Evolutionary conservation across 2,329 filamentous ascomycete genomes (phyloP).

Genomic region (Trichoderma endophyticum): DNA sequence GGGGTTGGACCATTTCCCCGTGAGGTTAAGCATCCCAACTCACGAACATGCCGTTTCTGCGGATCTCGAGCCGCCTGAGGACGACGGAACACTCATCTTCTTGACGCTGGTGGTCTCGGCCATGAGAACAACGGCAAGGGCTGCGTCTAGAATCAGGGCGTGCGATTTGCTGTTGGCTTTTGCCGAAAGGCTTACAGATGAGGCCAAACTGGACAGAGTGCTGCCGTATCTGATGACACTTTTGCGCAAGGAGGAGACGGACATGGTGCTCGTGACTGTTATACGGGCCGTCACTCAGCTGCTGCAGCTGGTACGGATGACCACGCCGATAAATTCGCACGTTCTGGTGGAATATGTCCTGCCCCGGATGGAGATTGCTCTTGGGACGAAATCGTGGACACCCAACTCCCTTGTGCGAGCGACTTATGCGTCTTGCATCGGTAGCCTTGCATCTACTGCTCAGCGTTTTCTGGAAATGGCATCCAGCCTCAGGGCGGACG

Average conservation of each 20-base stretch:
- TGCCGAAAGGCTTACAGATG: slow-evolving; percentile 85
- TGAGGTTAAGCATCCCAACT: slow-evolving; percentile 83
- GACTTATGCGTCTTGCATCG: slow-evolving; percentile 89
- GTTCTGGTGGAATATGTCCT: slow-evolving; percentile 67
- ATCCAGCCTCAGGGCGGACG: slow-evolving; percentile 79
- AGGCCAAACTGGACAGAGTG: slow-evolving; percentile 91
- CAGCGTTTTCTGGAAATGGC: slow-evolving; percentile 86
- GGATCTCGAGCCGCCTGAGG: slow-evolving; percentile 59
- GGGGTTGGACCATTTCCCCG: slow-evolving; percentile 66
- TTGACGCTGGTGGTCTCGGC: slow-evolving; percentile 85
- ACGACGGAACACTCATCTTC: slow-evolving; percentile 92
- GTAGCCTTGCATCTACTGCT: slow-evolving; percentile 82
- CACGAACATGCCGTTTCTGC: slow-evolving; percentile 68
- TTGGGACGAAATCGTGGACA: slow-evolving; percentile 42
- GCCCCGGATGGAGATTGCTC: slow-evolving; percentile 56
- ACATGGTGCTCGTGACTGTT: slow-evolving; percentile 81
- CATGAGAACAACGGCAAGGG: slow-evolving; percentile 81
- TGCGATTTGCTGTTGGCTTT: slow-evolving; percentile 92
- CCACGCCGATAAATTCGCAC: slow-evolving; percentile 73
- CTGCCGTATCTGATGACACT: slow-evolving; percentile 84
- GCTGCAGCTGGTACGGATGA: slow-evolving; percentile 79
- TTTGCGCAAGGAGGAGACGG: slow-evolving; percentile 70
- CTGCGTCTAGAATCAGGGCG: slow-evolving; percentile 81
- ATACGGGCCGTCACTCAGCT: slow-evolving; percentile 86
- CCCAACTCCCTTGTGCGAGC: slow-evolving; percentile 73